Base-by-base conservation (phyloP, 352 stramenopile genomes). In the Pythium guiyangense region DNA sequence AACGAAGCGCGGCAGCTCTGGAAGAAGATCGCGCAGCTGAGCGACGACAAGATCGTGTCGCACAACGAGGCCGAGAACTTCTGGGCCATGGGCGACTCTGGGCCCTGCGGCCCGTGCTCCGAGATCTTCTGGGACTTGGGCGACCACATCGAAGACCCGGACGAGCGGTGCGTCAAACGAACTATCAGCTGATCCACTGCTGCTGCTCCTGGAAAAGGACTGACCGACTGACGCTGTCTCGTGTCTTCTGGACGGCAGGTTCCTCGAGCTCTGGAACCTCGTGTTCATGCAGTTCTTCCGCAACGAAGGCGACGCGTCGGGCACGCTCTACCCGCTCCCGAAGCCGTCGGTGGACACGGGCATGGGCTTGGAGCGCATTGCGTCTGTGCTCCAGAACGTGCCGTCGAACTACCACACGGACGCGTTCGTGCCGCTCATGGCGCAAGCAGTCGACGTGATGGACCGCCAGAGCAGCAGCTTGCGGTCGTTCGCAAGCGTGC, bases 251-350 rank as follows among this genome's bases (percentile, higher is more conserved):
- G n/a, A n/a, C n/a, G 69, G 9, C 51, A 77, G 77, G 25, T 92
- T 72, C 39, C 77, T 98, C 56, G 91, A 98, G 74, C 97, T 99
- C 52, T 99, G 96, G 95, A 99, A 99, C 68, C 85, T 97, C 58
- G 96, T 99, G 15, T 99, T 98, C 67, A 98, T 99, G 81, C 95
- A 99, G 74, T 98, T 96, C 68, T 97, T 95, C 75, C 87, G 95
- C 40, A 84, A 97, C 45, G 78, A 87, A 46, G 83, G 94, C 58
- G 63, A 73, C 22, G 39, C 43, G 1, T 53, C 61, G 6, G 84
- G 79, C 9, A 77, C 71, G 26, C 65, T 98, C 45, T 68, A 88
- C 52, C 60, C 84, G 44, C 73, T 99, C 37, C 94, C 96, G 2
- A 77, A 73, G 35, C 90, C 97, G 56, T 97, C 96, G 46, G 90